phyloP scores from a whole-genome alignment of 805 yeast species.

The Ogataea paradorogensis region DNA sequence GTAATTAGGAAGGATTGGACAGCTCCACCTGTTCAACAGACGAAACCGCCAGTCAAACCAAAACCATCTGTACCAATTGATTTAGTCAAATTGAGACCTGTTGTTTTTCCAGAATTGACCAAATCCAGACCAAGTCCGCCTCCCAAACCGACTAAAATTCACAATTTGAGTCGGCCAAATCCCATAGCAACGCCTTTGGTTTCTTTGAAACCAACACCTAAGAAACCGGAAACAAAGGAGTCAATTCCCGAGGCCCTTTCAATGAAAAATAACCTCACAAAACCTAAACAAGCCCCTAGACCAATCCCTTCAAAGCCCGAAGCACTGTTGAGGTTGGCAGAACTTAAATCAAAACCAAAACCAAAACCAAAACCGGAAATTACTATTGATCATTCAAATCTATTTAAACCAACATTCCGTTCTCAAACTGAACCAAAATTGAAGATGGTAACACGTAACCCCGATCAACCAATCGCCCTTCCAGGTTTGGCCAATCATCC shows the following conservation, averaged over 20 bases:
- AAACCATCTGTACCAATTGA: background rate
- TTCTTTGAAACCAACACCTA: slow-evolving; percentile 16
- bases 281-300: slow-evolving; percentile 18
- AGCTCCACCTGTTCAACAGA: background rate
- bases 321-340: slow-evolving; percentile 18
- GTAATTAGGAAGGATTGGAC: background rate
- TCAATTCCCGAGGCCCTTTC: slow-evolving; percentile 31
- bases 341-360: slow-evolving; percentile 8
- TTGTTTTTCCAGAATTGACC: background rate
- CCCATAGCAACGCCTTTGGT: slow-evolving; percentile 12
- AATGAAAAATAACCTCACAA: slow-evolving; percentile 18
- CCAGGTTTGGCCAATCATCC: slow-evolving; percentile 20
- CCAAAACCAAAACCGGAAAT: background rate
- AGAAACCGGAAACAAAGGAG: slow-evolving; percentile 4
- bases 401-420: background rate
- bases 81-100: background rate
- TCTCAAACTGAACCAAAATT: background rate
- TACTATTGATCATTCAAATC: too few relatives aligned
- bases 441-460: background rate
- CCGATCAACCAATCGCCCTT: slow-evolving; percentile 10
- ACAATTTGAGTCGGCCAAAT: background rate
- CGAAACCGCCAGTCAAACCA: background rate
- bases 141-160: slow-evolving; percentile 14
- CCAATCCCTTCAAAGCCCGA: slow-evolving; percentile 27
- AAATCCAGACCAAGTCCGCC: slow-evolving; percentile 1